Percentiles rank a stretch among this genome's conserved stretches.
phyloP scores from a whole-genome alignment of 2,329 filamentous ascomycete genomes.

The Aspergillus pseudoviridinutans region DNA sequence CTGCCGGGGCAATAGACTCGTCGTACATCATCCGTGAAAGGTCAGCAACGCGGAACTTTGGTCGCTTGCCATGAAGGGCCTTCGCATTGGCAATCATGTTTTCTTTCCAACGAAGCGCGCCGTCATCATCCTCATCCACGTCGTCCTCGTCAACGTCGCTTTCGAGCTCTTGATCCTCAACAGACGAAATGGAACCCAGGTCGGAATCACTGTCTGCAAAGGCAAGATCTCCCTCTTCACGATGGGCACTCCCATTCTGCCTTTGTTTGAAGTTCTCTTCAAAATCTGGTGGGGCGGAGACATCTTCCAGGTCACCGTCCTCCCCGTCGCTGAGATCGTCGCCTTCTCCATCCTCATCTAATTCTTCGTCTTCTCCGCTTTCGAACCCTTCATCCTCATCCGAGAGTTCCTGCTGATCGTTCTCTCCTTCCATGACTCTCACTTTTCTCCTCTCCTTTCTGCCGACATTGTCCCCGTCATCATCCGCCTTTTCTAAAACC shows the following conservation, averaged over 20 bases:
- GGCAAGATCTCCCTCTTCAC: slow-evolving; percentile 66
- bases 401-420: slow-evolving; percentile 52
- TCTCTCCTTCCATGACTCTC: slow-evolving; percentile 48
- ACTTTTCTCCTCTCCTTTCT: slow-evolving; percentile 52
- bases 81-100: slow-evolving; percentile 74
- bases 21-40: slow-evolving; percentile 89
- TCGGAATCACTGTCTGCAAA: slow-evolving; percentile 98
- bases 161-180: slow-evolving; percentile 53
- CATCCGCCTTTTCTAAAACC: slow-evolving; percentile 55
- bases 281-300: slow-evolving; percentile 42
- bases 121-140: slow-evolving; percentile 66
- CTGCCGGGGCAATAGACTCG: slow-evolving; percentile 66
- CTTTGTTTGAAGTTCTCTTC: slow-evolving; percentile 40
- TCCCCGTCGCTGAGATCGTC: slow-evolving; percentile 33
- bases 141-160: slow-evolving; percentile 47
- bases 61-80: slow-evolving; percentile 64
- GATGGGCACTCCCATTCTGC: slow-evolving; percentile 53
- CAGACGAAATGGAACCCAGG: slow-evolving; percentile 75
- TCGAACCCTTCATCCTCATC: slow-evolving; percentile 54
- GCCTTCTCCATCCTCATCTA: slow-evolving; percentile 44
- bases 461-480: slow-evolving; percentile 55
- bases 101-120: slow-evolving; percentile 78
- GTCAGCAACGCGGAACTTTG: slow-evolving; percentile 73
- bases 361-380: slow-evolving; percentile 50
- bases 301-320: slow-evolving; percentile 27